Conservation (phyloP, 2,329 filamentous ascomycete genomes). For the Colletotrichum cordylinicola region DNA sequence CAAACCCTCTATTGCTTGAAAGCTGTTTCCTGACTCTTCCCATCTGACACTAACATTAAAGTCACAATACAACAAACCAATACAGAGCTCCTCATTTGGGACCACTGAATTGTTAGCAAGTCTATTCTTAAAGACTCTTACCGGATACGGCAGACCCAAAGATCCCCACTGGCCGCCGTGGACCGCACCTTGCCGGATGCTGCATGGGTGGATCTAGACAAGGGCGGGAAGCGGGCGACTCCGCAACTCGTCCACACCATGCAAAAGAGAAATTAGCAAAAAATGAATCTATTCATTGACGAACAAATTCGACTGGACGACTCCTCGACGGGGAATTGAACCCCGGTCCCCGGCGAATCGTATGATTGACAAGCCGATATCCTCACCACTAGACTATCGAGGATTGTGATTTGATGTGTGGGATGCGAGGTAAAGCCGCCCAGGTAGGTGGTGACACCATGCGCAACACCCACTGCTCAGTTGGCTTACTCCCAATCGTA, state of each 20-base stretch:
- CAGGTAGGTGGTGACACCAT: rapidly evolving
- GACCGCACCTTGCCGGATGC: neutral
- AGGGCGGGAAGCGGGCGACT: neutral
- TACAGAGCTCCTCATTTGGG: neutral
- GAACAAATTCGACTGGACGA: rapidly evolving
- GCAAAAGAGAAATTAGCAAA: neutral
- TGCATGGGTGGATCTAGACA: neutral
- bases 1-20: neutral
- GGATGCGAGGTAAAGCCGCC: rapidly evolving
- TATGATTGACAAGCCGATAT: neutral
- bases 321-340: neutral
- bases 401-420: neutral
- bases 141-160: neutral
- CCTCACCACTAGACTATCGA: neutral
- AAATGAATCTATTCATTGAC: neutral
- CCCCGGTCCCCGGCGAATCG: neutral
- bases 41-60: neutral
- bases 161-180: neutral
- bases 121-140: neutral
- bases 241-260: neutral
- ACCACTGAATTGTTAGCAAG: neutral
- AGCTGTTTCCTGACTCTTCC: neutral
- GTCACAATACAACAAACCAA: neutral
- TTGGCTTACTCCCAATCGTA: no score
- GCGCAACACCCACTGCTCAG: no score